These are phyloP conservation scores for Penicillium olsonii DNA, from an alignment of 2,329 filamentous ascomycete species.

Conservation along the genomic window DNA sequence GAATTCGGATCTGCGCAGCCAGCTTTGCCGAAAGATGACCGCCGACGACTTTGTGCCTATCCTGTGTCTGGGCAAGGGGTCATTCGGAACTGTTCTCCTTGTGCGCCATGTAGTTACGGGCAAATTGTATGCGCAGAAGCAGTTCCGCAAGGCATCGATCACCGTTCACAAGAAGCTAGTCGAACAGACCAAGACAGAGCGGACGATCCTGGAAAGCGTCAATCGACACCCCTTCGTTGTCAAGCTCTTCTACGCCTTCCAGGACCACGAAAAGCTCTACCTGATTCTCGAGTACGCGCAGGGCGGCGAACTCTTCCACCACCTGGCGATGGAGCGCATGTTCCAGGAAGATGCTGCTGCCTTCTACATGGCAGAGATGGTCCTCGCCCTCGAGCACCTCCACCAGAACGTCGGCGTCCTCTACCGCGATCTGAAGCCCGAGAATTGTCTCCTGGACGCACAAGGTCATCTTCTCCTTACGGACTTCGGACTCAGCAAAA, in stretches of 20 bases:
- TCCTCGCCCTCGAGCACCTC: constrained; percentile 88
- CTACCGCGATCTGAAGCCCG: constrained; percentile 95
- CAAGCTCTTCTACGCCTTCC: constrained; percentile 97
- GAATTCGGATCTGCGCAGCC: constrained; percentile 55
- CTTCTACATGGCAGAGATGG: constrained; percentile 99
- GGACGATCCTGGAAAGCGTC: constrained; percentile 90
- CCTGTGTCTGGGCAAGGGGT: constrained; percentile 91
- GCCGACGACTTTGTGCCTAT: constrained; percentile 87
- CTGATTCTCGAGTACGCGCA: constrained; percentile 97
- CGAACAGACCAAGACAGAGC: constrained; percentile 96
- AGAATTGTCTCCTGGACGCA: constrained; percentile 91
- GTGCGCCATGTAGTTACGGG: constrained; percentile 89
- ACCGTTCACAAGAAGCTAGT: constrained; percentile 94
- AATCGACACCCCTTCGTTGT: constrained; percentile 97
- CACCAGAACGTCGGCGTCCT: constrained; percentile 91
- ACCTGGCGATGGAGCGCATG: constrained; percentile 91
- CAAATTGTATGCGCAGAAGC: constrained; percentile 93
- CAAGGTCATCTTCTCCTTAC: constrained; percentile 92
- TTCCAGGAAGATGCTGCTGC: constrained; percentile 85
- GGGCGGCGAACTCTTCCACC: constrained; percentile 95
- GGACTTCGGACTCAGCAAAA: constrained; percentile 96
- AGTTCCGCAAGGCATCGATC: constrained; percentile 95
- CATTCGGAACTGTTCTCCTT: constrained; percentile 90
- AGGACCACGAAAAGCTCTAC: constrained; percentile 96
- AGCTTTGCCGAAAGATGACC: constrained; percentile 77